Evolutionary conservation across 176 grass and related monocot genomes (phyloP), one percentile per base, ranked within the genome.

Genomic region (Aegilops bicornis): DNA sequence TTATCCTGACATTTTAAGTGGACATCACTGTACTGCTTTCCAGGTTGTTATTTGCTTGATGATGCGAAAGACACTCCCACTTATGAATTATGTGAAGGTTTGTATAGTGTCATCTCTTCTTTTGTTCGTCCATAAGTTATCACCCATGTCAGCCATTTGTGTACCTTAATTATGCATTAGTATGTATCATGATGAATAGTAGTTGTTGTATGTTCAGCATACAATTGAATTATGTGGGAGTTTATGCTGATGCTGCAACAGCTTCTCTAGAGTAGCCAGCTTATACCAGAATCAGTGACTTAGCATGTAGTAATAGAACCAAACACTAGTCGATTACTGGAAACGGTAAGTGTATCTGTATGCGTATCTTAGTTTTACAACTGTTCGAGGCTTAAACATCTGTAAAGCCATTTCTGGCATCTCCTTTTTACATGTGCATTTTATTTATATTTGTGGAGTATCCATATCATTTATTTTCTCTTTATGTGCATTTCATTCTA

Each of bases 21-120:
- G 14, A 29, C 74, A 82, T 69, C 33, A 80, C 70, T 20, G 3
- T 90, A 73, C 32, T 91, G 82, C 29, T 58, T 78, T 78, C 50
- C 83, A 99, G 97, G 97, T 99, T 70, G 97, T 96, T 13, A 89
- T 94, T 85, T 99, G 97, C 83, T 92, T 99, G 88, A 96, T 96
- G 97, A 47, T 99, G 62, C 89, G 97, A 73, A 96, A 94, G 85
- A 85, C 97, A 48, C 66, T 47, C 27, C 83, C 90, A 79, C 88
- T 99, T 79, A 88, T 94, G 42, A 96, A 81, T 91, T 99, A 96
- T 68, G 88, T 96, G 77, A 88, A 99, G 90, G 97, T 99, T 68
- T 90, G 86, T 88, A 29, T 39, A 60, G 23, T 61, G 25, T 86
- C 27, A 70, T 16, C 15, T 70, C 70, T 76, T 50, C 10, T 27